A percentile compares a stretch with the other conserved stretches of the same genome.
Evolutionary conservation across 2,329 filamentous ascomycete genomes (phyloP).

Genomic region (Pestalotiopsis sp.): DNA sequence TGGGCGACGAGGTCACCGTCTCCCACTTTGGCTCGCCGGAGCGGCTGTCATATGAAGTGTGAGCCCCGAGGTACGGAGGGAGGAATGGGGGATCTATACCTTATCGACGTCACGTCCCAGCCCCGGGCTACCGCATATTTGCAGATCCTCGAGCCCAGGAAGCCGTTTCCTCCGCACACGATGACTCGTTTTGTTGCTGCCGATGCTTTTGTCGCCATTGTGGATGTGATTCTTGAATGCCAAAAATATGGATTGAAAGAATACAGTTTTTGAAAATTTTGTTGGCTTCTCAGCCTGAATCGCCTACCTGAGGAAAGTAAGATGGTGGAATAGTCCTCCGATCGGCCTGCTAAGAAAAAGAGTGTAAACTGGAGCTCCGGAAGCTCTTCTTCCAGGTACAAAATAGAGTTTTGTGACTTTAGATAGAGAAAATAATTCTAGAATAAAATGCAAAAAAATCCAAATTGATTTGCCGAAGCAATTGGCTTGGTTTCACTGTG

Average conservation of each 20-base stretch:
- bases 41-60: slow-evolving; percentile 57
- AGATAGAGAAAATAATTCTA: neutral
- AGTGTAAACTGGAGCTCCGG: neutral
- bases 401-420: neutral
- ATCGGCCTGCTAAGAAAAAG: neutral
- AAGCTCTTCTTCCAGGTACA: neutral
- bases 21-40: slow-evolving; percentile 90
- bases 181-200: slow-evolving; percentile 73
- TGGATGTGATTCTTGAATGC: no score
- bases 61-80: neutral
- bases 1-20: slow-evolving; percentile 69
- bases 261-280: neutral
- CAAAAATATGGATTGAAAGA: neutral
- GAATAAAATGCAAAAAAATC: neutral
- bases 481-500: neutral
- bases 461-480: neutral
- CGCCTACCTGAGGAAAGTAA: neutral
- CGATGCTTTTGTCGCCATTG: slow-evolving; percentile 38
- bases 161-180: slow-evolving; percentile 92
- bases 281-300: neutral
- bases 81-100: slow-evolving; percentile 52
- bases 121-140: slow-evolving; percentile 82
- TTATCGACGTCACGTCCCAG: slow-evolving; percentile 92
- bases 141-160: slow-evolving; percentile 87
- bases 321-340: neutral